Evolutionary conservation across 1,284 basidiomycete species (phyloP), one percentile per base, ranked within the genome.

Genomic region (Marasmius sp.): DNA sequence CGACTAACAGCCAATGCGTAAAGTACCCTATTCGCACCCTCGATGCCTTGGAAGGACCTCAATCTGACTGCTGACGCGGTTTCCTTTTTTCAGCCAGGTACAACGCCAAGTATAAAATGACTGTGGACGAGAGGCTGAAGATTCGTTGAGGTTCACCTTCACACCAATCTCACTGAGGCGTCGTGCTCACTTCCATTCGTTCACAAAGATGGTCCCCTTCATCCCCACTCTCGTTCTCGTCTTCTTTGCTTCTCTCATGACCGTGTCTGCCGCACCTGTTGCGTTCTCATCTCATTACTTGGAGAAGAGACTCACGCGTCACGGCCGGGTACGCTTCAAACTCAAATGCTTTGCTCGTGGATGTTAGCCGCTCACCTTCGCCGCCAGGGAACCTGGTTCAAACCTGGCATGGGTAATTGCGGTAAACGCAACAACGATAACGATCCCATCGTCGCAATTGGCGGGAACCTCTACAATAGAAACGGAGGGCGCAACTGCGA

Each of bases 261-360:
- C 77, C 61, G 69, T 74, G 48, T 67, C 81, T 66, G 83, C 83
- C 14, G 71, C 81, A 33, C 87, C 87, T 37, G 67, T 86, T 34
- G 74, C 79, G 52, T 71, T 65, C 27, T 57, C 67, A 39, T 66
- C 75, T 41, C 63, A 70, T 11, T 69, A 72, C 38, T 74, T 86
- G 48, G 79, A 81, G 64, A 85, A 81, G 71, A 81, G 87, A 54
- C 63, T 75, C 52, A 75, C 78, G 6, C 81, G 79, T 67, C 67
- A 62, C 18, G 85, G 86, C 47, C 72, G 74, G 66, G 86, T 86
- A 68, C 67, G 82, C 14, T 52, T 8, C 52, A 20, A 38, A 27
- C 18, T 38, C 38, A 56, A 41, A 18, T 7, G 6, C 14, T n/a
- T 27, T 8, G n/a, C 2, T 27, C 18, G 33, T 9, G 10, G 16